Conservation (phyloP, 2,329 filamentous ascomycete genomes). For the Ophiocordyceps australis region DNA sequence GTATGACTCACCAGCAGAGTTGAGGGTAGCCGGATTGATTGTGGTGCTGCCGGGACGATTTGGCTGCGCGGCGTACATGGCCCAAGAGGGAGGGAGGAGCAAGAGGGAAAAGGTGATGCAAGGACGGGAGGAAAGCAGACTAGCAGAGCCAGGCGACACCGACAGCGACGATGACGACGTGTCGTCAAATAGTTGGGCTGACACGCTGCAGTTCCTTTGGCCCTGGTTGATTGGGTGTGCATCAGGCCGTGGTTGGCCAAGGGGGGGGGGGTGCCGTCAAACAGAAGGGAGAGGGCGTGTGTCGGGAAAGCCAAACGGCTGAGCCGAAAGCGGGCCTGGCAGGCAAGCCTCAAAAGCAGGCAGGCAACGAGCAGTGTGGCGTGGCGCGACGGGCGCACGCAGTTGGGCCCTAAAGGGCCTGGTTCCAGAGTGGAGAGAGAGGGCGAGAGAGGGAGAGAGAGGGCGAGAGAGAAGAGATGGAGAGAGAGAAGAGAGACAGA, state of each 20-base stretch:
- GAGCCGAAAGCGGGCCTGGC: constrained; percentile 2
- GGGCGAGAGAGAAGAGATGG: too few relatives aligned
- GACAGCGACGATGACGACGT: constrained; percentile 31
- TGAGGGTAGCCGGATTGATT: constrained; percentile 79
- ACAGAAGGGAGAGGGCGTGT: constrained; percentile 5
- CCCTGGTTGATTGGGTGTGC: constrained; percentile 21
- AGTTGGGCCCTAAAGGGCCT: too few relatives aligned
- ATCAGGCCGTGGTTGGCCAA: constrained; percentile 31
- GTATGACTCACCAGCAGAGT: constrained; percentile 48
- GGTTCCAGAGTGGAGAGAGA: too few relatives aligned
- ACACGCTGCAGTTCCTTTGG: constrained; percentile 15
- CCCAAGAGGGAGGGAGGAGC: constrained; percentile 5
- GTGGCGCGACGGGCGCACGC: too few relatives aligned
- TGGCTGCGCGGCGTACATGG: constrained; percentile 25
- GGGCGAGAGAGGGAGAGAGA: too few relatives aligned
- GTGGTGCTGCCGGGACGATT: constrained; percentile 72
- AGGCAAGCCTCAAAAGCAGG: too few relatives aligned
- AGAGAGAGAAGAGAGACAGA: too few relatives aligned
- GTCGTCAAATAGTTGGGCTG: constrained; percentile 42
- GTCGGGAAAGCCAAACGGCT: constrained; percentile 3
- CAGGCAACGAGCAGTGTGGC: too few relatives aligned
- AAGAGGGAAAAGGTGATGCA: too few relatives aligned
- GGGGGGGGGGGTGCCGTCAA: constrained; percentile 9
- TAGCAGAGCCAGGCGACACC: constrained; percentile 6
- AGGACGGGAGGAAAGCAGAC: neutral